A percentile compares a stretch with the other conserved stretches of the same genome.
Evolutionary conservation across 2,329 filamentous ascomycete genomes (phyloP).

Genomic region (Podosphaera aphanis): DNA sequence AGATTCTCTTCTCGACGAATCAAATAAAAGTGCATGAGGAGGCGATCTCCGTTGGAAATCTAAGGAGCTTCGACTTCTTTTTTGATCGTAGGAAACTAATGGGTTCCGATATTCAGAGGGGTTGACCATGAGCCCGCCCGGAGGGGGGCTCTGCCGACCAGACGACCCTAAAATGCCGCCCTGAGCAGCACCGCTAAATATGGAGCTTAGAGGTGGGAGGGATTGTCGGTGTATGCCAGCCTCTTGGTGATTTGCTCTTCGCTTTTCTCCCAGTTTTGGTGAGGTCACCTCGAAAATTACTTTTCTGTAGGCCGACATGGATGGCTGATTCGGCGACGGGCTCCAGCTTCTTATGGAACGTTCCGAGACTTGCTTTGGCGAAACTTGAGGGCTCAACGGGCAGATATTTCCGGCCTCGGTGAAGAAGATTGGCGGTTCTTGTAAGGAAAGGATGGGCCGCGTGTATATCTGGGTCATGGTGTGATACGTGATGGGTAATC

Average conservation of each 20-base stretch:
- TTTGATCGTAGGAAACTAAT: slow-evolving; percentile 10
- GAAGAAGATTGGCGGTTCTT: slow-evolving; percentile 7
- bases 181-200: slow-evolving; percentile 11
- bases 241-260: slow-evolving; percentile 8
- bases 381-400: slow-evolving; percentile 2
- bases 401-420: slow-evolving; percentile 5
- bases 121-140: slow-evolving; percentile 7
- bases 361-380: slow-evolving; percentile 1
- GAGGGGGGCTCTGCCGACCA: slow-evolving; percentile 12
- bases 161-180: slow-evolving; percentile 13
- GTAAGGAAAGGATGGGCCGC: slow-evolving; percentile 7
- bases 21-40: slow-evolving; percentile 6
- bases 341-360: no score
- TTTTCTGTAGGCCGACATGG: slow-evolving; percentile 8
- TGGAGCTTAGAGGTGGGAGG: slow-evolving; percentile 15
- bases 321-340: slow-evolving; percentile 6
- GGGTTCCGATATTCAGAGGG: slow-evolving; percentile 12
- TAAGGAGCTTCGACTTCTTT: slow-evolving; percentile 9
- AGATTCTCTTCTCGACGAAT: slow-evolving; percentile 9
- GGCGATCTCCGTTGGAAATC: slow-evolving; percentile 12
- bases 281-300: slow-evolving; percentile 4
- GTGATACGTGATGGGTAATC: slow-evolving; percentile 7
- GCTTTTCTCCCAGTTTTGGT: slow-evolving; percentile 9
- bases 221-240: slow-evolving; percentile 10
- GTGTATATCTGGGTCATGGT: slow-evolving; percentile 15